Percentiles rank a stretch among this genome's conserved stretches.
These are phyloP conservation scores for Fusarium sp. DNA, from an alignment of 2,329 filamentous ascomycete genomes.

Conservation along the genomic window DNA sequence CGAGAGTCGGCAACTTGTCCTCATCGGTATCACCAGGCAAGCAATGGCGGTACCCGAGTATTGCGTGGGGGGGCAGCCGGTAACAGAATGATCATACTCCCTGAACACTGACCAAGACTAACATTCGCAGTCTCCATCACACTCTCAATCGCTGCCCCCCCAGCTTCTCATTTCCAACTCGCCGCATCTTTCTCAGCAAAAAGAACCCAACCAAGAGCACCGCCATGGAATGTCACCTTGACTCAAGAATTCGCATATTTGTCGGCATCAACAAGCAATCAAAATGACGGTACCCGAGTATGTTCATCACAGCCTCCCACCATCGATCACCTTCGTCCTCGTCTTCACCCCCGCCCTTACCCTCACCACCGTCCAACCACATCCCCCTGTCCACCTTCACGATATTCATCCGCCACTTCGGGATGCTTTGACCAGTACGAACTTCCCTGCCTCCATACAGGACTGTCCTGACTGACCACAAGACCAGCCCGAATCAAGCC, in stretches of 20 bases:
- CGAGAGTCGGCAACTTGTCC: too few species aligned
- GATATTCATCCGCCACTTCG: rapidly evolving
- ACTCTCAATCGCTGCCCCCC: slow-evolving; percentile 38
- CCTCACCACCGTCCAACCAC: not conserved
- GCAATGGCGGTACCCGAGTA: slow-evolving; percentile 39
- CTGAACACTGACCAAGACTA: not conserved
- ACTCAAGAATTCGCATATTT: too few species aligned
- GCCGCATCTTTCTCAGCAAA: slow-evolving; percentile 46
- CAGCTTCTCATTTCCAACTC: slow-evolving; percentile 36
- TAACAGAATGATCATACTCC: not conserved
- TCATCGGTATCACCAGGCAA: too few species aligned
- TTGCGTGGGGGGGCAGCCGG: slow-evolving; percentile 36
- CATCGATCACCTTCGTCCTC: not conserved
- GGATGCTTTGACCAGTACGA: not conserved
- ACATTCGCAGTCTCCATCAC: slow-evolving; percentile 44
- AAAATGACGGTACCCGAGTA: too few species aligned
- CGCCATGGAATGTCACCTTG: too few species aligned
- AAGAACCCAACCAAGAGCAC: slow-evolving; percentile 28
- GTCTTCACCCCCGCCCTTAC: rapidly evolving
- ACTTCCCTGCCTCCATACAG: not conserved
- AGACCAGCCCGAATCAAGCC: rapidly evolving
- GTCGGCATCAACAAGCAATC: too few species aligned
- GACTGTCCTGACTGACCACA: not conserved
- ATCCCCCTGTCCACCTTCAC: not conserved
- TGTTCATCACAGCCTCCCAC: not conserved